phyloP scores from a whole-genome alignment of 2,329 filamentous ascomycete genomes.

The Magnaporthiopsis rhizophila region DNA sequence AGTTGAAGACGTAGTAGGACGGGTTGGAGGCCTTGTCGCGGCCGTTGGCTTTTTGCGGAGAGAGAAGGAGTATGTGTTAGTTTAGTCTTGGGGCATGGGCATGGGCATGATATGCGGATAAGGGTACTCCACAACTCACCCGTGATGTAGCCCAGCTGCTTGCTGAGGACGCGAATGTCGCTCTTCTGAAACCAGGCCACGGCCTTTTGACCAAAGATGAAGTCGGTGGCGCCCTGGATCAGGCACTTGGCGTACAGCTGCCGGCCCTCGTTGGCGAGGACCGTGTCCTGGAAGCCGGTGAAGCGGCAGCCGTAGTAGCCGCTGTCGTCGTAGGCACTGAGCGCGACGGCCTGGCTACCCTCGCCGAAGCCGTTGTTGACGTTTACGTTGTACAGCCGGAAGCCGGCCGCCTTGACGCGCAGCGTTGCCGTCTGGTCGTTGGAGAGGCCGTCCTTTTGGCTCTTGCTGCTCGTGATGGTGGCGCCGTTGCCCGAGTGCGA shows the following conservation, averaged over 20 bases:
- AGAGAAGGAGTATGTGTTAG: background rate
- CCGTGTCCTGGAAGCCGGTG: conserved; percentile 41
- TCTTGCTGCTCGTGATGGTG: conserved; percentile 37
- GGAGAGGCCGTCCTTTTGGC: conserved; percentile 34
- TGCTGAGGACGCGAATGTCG: conserved; percentile 29
- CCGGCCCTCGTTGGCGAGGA: conserved; percentile 35
- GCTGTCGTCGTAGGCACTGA: conserved; percentile 33
- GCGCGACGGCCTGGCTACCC: conserved; percentile 37
- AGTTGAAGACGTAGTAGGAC: conserved; percentile 39
- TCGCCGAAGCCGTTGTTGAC: conserved; percentile 38
- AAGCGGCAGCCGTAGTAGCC: conserved; percentile 40
- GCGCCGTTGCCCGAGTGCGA: conserved; percentile 49
- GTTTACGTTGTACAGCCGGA: conserved; percentile 57
- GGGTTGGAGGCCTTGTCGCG: conserved; percentile 26
- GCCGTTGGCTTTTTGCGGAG: conserved; percentile 29
- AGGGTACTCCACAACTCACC: conserved; percentile 20
- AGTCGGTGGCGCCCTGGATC: conserved; percentile 23
- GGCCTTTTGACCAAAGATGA: conserved; percentile 30
- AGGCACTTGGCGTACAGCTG: conserved; percentile 36
- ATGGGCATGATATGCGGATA: background rate
- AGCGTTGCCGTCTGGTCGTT: conserved; percentile 46
- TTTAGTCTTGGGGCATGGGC: background rate
- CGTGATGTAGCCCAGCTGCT: conserved; percentile 31
- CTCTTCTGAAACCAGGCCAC: conserved; percentile 35
- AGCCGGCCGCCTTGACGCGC: conserved; percentile 35